These are phyloP conservation scores for Verticillium klebahnii DNA, from an alignment of 2,329 filamentous ascomycete species.

Conservation along the genomic window DNA sequence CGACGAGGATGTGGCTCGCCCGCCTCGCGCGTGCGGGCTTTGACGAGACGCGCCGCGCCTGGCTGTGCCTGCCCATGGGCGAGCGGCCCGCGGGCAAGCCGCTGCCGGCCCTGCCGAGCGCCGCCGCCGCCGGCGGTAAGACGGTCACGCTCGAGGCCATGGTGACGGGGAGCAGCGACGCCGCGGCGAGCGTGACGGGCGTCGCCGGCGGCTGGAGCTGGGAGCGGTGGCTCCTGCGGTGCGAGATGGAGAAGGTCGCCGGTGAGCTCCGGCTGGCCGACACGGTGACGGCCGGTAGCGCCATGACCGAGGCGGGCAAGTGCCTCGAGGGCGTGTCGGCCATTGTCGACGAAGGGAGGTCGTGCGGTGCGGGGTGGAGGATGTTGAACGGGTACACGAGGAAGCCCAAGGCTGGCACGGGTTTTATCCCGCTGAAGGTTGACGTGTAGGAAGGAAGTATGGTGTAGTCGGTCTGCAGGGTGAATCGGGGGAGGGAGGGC, in stretches of 20 bases:
- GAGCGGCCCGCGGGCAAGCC: constrained; percentile 34
- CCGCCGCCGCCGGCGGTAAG: constrained; percentile 33
- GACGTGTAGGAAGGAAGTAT: neutral
- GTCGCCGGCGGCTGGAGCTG: constrained; percentile 84
- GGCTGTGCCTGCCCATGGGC: constrained; percentile 86
- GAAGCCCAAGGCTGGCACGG: constrained; percentile 45
- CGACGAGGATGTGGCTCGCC: constrained; percentile 75
- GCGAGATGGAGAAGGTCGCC: constrained; percentile 75
- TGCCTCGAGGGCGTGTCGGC: constrained; percentile 56
- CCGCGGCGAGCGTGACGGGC: constrained; percentile 71
- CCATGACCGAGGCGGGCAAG: constrained; percentile 52
- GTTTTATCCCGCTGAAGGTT: constrained; percentile 25
- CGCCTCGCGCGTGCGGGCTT: constrained; percentile 75
- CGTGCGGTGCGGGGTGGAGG: constrained; percentile 54
- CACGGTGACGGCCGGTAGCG: constrained; percentile 44
- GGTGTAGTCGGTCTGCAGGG: too few species aligned
- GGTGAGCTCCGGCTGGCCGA: constrained; percentile 58
- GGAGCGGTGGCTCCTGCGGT: constrained; percentile 92
- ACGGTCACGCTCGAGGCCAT: constrained; percentile 57
- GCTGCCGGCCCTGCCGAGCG: constrained; percentile 16
- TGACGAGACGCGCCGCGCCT: constrained; percentile 73
- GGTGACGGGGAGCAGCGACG: constrained; percentile 58
- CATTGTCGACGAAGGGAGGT: constrained; percentile 60
- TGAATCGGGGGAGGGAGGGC: too few species aligned
- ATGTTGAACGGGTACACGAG: constrained; percentile 59